phyloP scores from a whole-genome alignment of 148 eudicot species.

The Rhododendron mucronatum region DNA sequence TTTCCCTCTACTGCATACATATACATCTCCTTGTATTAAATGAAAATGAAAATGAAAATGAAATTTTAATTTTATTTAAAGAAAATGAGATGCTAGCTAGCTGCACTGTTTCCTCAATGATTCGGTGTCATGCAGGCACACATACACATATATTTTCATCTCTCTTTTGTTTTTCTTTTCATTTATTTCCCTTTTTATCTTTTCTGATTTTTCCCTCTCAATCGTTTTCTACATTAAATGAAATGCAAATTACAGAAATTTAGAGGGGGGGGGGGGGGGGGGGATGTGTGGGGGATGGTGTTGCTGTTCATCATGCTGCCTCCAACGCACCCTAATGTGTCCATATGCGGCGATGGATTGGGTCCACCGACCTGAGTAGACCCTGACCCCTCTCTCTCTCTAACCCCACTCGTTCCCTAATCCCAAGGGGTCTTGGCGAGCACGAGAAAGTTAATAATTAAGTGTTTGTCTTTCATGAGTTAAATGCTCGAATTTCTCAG shows the following conservation, averaged over 20 bases:
- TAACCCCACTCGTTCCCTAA: neutral
- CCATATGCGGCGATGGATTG: conserved; percentile 34
- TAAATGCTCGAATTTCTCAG: neutral
- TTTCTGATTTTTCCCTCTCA: neutral
- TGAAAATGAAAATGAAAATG: neutral
- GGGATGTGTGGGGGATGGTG: neutral
- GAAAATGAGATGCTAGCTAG: neutral
- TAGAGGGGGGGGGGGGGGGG: neutral
- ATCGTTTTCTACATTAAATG: conserved; percentile 1
- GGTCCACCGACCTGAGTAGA: conserved; percentile 25
- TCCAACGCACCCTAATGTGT: conserved; percentile 36
- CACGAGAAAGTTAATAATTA: no score
- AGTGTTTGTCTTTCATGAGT: neutral
- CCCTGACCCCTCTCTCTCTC: conserved; percentile 9
- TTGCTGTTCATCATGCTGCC: conserved; percentile 15
- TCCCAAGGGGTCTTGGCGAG: no score
- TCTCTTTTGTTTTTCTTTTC: neutral
- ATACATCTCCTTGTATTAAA: conserved; percentile 7
- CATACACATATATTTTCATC: neutral
- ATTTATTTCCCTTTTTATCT: neutral
- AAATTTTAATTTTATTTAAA: neutral
- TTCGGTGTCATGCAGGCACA: conserved; percentile 17
- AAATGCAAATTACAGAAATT: neutral
- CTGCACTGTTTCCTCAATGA: conserved; percentile 6
- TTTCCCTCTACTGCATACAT: neutral